Conservation (phyloP, 805 yeast genomes). For the Hanseniaspora pseudoguilliermondii region DNA sequence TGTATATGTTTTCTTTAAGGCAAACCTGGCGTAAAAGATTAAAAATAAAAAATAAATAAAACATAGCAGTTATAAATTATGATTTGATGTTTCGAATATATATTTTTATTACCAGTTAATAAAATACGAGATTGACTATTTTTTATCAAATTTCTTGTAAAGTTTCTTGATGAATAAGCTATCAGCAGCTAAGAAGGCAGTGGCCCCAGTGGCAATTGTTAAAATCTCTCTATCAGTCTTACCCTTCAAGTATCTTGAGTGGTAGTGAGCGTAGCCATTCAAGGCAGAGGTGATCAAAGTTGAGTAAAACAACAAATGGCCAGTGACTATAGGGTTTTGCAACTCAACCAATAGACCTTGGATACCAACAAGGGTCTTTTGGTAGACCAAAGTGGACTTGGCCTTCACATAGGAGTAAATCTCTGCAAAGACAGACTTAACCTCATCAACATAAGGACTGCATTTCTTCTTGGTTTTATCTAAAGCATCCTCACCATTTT, state of each 20-base stretch:
- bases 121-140: conserved; percentile 15
- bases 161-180: conserved; percentile 40
- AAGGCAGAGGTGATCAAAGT: conserved; percentile 39
- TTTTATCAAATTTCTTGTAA: conserved; percentile 44
- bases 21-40: too few species aligned
- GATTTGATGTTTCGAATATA: not conserved
- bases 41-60: not conserved
- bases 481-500: conserved; percentile 19
- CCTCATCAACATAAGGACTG: conserved; percentile 20
- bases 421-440: conserved; percentile 14
- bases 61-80: not conserved
- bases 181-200: conserved; percentile 44
- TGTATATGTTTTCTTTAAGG: too few species aligned
- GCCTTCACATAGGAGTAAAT: not conserved
- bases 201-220: conserved; percentile 38
- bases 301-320: conserved; percentile 39
- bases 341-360: conserved; percentile 29
- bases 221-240: conserved; percentile 37
- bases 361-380: conserved; percentile 9
- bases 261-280: conserved; percentile 38
- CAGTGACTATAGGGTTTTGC: conserved; percentile 49
- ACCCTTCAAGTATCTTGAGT: conserved; percentile 33
- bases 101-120: not conserved
- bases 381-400: conserved; percentile 1
- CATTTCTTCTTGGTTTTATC: conserved; percentile 24